Percentiles rank a stretch among this genome's conserved stretches.
Conservation (phyloP, 1,284 basidiomycete genomes). For the Cutaneotrichosporon curvatum region DNA sequence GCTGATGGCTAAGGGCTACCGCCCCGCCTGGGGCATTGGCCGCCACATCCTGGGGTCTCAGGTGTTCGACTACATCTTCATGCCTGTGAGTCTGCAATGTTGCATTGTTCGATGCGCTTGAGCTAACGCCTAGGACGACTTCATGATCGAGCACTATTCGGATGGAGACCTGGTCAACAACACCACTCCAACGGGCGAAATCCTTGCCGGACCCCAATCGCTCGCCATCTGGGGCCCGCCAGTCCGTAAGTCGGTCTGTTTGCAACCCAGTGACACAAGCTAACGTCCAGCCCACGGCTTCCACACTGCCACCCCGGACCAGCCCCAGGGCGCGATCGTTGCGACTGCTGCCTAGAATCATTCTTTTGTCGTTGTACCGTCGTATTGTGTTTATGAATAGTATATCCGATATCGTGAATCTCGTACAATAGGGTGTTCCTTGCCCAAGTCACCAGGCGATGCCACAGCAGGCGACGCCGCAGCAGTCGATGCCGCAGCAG, state of each 20-base stretch:
- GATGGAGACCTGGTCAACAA: constrained; percentile 24
- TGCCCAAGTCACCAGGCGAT: no score
- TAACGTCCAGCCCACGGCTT: constrained; percentile 5
- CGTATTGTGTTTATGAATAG: neutral
- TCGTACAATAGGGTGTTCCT: no score
- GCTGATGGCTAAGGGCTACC: constrained; percentile 19
- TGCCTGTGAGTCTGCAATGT: constrained; percentile 2
- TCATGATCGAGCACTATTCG: constrained; percentile 24
- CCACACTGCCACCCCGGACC: constrained; percentile 4
- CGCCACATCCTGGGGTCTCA: constrained; percentile 25
- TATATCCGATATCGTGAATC: no score
- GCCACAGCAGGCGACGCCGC: no score
- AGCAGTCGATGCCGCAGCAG: no score
- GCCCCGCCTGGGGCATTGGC: constrained; percentile 21
- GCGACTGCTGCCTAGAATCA: neutral
- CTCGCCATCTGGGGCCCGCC: constrained; percentile 14
- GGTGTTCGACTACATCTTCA: constrained; percentile 26
- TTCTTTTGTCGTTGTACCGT: neutral
- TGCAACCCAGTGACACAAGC: neutral
- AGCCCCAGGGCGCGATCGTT: neutral
- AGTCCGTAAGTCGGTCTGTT: constrained; percentile 11
- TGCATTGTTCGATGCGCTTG: no score
- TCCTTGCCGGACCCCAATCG: constrained; percentile 3
- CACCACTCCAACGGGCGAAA: constrained; percentile 4
- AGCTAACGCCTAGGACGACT: constrained; percentile 7